Conservation (phyloP, 306 rosid genomes). For the Psophocarpus tetragonolobus region DNA sequence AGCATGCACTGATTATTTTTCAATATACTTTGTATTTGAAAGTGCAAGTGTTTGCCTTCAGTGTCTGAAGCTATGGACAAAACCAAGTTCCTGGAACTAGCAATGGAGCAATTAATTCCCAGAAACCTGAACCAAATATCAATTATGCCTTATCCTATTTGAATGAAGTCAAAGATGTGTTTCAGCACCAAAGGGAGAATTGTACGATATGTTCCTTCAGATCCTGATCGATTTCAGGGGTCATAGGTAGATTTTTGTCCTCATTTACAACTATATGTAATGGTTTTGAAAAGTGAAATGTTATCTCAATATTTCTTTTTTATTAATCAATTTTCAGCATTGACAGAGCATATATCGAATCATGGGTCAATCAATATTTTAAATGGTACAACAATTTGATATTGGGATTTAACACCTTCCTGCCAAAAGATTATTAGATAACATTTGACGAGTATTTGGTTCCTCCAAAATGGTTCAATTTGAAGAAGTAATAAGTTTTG, state of each 20-base stretch:
- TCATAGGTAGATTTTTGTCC: slow-evolving; percentile 60
- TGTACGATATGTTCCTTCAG: slow-evolving; percentile 81
- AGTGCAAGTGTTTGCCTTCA: slow-evolving; percentile 22
- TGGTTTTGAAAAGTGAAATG: slow-evolving; percentile 7
- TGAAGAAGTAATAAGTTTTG: slow-evolving; percentile 96
- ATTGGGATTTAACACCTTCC: slow-evolving; percentile 92
- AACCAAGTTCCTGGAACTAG: slow-evolving; percentile 55
- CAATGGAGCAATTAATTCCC: slow-evolving; percentile 54
- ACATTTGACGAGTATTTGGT: slow-evolving; percentile 79
- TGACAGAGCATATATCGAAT: slow-evolving; percentile 87
- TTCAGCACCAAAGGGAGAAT: slow-evolving; percentile 79
- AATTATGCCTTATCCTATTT: slow-evolving; percentile 78
- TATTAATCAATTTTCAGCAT: slow-evolving; percentile 68
- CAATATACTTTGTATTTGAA: slow-evolving; percentile 25
- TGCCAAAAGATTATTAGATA: slow-evolving; percentile 96
- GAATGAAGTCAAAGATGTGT: slow-evolving; percentile 88
- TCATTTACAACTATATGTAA: neutral
- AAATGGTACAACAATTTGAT: slow-evolving; percentile 90
- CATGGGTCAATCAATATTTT: slow-evolving; percentile 89
- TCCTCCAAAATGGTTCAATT: slow-evolving; percentile 84
- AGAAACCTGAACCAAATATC: slow-evolving; percentile 74
- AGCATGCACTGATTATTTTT: slow-evolving; percentile 26
- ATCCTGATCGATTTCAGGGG: slow-evolving; percentile 98
- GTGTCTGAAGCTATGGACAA: slow-evolving; percentile 63
- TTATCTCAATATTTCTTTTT: slow-evolving; percentile 25